Evolutionary conservation across 2,329 filamentous ascomycete species (phyloP), one percentile per base, ranked within the genome.

Genomic region (Aspergillus transmontanensis): DNA sequence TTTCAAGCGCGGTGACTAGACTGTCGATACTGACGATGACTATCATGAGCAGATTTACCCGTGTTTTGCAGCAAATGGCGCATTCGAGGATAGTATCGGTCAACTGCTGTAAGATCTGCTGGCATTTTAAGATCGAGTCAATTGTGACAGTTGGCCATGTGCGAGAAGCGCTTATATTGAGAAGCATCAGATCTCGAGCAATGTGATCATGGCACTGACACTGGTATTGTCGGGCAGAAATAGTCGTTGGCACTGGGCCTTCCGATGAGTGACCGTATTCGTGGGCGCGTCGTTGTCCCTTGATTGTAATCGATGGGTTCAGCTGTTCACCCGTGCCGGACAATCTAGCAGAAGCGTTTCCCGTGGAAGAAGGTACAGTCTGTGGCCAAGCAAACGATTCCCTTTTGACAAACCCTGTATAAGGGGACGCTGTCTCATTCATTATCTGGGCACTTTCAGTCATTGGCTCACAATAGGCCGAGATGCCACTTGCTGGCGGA

Each of bases 1-100:
- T 55, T 54, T 75, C 74, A 2, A 76, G 64, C 3, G 66, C 65
- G 1, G 68, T 69, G 3, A 74, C 61, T 19, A 75, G 58, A 48
- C 68, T 72, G 50, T 77, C 75, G 41, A 76, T 74, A 1, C 69
- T 69, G 48, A 76, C 66, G 16, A 75, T 65, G 5, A 75, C 66
- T 6, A 75, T 57, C 64, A 74, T 76, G 16, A 77, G 68, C 30
- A 75, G 62, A 14, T 73, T 71, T 6, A 67, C 62, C 50, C 70
- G 66, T 4, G 66, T 65, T 16, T 68, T 68, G 7, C 65, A 71
- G 58, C 74, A 76, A 12, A 68, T 43, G 28, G 57, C 61, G 58
- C 75, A 77, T 45, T 72, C 70, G 14, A 77, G 63, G 21, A 76
- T 72, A 2, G 66, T 69, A 26, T 76, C 71, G 6, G 71, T 68